Conservation (phyloP, 805 yeast species). For the Metschnikowia hibisci region DNA sequence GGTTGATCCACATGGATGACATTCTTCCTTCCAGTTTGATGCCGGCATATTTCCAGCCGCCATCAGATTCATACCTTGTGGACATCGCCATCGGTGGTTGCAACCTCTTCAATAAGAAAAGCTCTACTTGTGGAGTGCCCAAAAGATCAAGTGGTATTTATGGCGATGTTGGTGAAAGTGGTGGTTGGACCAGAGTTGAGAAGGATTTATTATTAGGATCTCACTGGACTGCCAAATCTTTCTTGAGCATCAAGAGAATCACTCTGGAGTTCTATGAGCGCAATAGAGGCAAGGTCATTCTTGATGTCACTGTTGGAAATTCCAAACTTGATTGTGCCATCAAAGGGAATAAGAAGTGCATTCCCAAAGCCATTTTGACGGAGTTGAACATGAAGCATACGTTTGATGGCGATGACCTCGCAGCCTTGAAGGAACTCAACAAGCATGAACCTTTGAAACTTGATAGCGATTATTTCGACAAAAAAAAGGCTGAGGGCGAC, state of each 20-base stretch:
- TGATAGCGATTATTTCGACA: slow-evolving; percentile 5
- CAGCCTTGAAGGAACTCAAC: slow-evolving; percentile 6
- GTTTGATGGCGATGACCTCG: slow-evolving; percentile 26
- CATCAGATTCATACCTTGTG: slow-evolving; percentile 33
- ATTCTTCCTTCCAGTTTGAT: slow-evolving; percentile 15
- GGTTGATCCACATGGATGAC: slow-evolving; percentile 28
- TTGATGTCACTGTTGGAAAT: slow-evolving; percentile 37
- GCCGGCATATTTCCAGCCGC: slow-evolving; percentile 42
- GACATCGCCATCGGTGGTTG: slow-evolving; percentile 41
- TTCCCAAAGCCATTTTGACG: slow-evolving; percentile 29
- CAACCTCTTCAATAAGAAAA: slow-evolving; percentile 16
- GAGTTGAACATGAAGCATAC: slow-evolving; percentile 25
- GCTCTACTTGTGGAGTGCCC: slow-evolving; percentile 14
- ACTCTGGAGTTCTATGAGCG: slow-evolving; percentile 19
- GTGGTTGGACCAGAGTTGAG: slow-evolving; percentile 40
- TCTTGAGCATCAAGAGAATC: slow-evolving; percentile 31
- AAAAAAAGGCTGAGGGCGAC: neutral
- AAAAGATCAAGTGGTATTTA: slow-evolving; percentile 9
- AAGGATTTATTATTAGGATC: slow-evolving; percentile 46
- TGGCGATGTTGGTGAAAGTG: slow-evolving; percentile 16
- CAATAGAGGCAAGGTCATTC: slow-evolving; percentile 29
- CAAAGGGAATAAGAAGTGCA: slow-evolving; percentile 33
- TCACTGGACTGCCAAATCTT: slow-evolving; percentile 42
- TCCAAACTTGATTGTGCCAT: slow-evolving; percentile 30
- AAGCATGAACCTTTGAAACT: slow-evolving; percentile 6